Evolutionary conservation across 352 stramenopile species (phyloP).

Genomic region (Pythium sukuiense): DNA sequence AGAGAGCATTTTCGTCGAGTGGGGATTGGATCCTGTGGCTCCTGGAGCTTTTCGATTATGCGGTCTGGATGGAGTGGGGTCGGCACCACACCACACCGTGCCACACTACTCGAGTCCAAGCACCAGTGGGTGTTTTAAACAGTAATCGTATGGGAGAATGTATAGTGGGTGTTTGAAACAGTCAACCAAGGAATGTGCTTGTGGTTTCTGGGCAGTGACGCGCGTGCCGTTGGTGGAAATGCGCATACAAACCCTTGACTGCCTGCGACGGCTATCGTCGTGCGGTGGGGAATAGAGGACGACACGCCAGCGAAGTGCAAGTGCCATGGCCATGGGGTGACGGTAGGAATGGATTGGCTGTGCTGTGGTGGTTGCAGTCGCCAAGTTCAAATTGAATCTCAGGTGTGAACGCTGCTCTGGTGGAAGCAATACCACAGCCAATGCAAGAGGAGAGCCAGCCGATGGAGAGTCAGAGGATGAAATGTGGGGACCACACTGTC

Average conservation of each 20-base stretch:
- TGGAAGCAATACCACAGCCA: too few relatives aligned
- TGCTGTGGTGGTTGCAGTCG: neutral
- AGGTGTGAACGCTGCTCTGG: neutral
- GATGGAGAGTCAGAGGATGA: neutral
- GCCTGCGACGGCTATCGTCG: neutral
- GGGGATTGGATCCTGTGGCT: constrained; percentile 6
- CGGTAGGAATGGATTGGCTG: too few relatives aligned
- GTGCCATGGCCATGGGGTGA: neutral
- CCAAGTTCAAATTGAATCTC: neutral
- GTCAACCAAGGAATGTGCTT: constrained; percentile 13
- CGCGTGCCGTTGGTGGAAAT: constrained; percentile 2
- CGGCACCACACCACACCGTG: neutral
- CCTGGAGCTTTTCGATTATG: constrained; percentile 1
- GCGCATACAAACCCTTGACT: constrained; percentile 9
- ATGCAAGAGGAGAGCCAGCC: neutral
- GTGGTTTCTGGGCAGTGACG: constrained; percentile 1
- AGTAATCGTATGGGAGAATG: constrained; percentile 2
- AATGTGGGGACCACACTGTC: neutral
- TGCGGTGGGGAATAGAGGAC: neutral
- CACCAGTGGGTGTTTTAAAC: constrained; percentile 20
- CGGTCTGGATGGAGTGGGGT: neutral
- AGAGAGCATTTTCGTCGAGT: constrained; percentile 23
- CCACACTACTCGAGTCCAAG: constrained; percentile 15
- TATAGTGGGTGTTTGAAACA: constrained; percentile 11
- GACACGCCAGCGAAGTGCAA: neutral